Evolutionary conservation across 163 green algal species (phyloP).

Genomic region (Scenedesmus sp.): DNA sequence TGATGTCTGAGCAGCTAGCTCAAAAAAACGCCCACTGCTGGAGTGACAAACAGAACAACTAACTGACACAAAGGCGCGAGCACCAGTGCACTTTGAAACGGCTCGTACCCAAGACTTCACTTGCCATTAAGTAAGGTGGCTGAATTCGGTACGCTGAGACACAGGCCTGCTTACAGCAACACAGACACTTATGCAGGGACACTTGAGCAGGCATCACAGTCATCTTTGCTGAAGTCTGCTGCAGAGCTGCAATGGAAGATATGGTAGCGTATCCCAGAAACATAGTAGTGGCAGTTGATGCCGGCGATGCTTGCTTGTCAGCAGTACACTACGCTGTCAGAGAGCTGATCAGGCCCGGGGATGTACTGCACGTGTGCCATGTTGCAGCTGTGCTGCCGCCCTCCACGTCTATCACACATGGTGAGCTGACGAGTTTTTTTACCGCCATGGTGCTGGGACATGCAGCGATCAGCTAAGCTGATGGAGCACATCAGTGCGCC

Average conservation of each 20-base stretch:
- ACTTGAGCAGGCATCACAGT: not conserved
- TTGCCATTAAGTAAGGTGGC: too few species aligned
- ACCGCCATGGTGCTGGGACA: not conserved
- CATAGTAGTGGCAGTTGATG: not conserved
- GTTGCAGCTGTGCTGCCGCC: not conserved
- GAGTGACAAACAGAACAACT: constrained; percentile 22
- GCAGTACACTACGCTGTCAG: not conserved
- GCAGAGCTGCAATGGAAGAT: not conserved
- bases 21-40: not conserved
- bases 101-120: not conserved
- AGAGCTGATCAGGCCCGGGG: not conserved
- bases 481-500: not conserved
- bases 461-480: not conserved
- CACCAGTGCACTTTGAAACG: not conserved
- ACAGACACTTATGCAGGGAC: not conserved
- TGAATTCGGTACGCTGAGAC: too few species aligned
- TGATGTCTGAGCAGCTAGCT: not conserved
- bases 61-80: not conserved
- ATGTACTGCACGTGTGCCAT: constrained; percentile 3
- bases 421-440: not conserved
- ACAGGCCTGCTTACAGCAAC: not conserved
- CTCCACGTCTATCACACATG: not conserved
- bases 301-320: not conserved
- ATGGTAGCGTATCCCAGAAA: not conserved
- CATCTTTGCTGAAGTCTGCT: not conserved